Evolutionary conservation across 2,329 filamentous ascomycete genomes (phyloP).

Genomic region (Escovopsis sp.): DNA sequence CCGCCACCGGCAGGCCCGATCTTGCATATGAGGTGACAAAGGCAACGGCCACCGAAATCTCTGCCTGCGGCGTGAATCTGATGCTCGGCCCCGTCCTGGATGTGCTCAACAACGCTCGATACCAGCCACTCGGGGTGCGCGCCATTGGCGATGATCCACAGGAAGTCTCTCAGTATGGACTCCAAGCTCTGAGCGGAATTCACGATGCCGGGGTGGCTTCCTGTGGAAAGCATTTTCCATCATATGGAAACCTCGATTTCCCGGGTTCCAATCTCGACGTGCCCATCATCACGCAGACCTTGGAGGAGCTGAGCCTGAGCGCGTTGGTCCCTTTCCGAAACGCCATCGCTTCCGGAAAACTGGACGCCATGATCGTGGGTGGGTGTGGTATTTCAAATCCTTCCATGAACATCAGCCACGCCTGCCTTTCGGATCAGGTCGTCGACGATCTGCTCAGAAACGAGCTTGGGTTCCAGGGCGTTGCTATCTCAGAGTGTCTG

Average conservation of each 20-base stretch:
- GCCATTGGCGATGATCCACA: conserved; percentile 88
- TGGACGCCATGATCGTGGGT: conserved; percentile 93
- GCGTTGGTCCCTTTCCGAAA: conserved; percentile 85
- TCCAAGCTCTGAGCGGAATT: conserved; percentile 83
- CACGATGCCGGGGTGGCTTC: conserved; percentile 80
- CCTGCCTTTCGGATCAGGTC: conserved; percentile 83
- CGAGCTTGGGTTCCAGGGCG: conserved; percentile 78
- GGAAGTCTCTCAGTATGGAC: conserved; percentile 84
- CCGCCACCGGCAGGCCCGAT: conserved; percentile 75
- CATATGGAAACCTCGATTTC: conserved; percentile 89
- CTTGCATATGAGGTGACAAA: conserved; percentile 83
- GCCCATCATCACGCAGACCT: conserved; percentile 85
- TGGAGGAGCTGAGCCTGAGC: conserved; percentile 85
- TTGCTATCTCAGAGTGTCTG: conserved; percentile 87
- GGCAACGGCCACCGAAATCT: conserved; percentile 83
- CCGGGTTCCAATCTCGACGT: conserved; percentile 82
- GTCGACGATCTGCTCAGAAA: conserved; percentile 81
- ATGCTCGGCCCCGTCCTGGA: conserved; percentile 90
- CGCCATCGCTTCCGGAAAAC: conserved; percentile 63
- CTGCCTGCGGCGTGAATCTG: conserved; percentile 87
- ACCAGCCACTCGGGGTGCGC: conserved; percentile 79
- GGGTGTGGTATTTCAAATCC: conserved; percentile 86
- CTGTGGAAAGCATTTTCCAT: conserved; percentile 92
- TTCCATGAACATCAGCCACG: conserved; percentile 89
- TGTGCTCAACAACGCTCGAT: conserved; percentile 82